phyloP scores from a whole-genome alignment of 2,329 filamentous ascomycete species.

The Xylariales sp. region DNA sequence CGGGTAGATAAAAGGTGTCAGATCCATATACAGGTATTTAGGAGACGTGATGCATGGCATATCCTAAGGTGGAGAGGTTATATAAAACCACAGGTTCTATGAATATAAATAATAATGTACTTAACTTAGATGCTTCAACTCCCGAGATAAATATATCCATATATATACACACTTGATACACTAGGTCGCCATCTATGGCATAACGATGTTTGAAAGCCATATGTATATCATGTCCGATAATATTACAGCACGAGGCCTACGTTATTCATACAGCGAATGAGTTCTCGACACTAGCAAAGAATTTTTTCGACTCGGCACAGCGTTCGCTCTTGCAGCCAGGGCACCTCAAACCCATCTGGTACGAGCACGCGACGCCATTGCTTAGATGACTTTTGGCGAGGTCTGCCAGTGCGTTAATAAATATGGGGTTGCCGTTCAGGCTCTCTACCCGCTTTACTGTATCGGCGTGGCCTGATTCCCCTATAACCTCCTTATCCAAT shows the following conservation, averaged over 20 bases:
- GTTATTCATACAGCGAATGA: conserved; percentile 42
- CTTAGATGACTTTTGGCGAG: conserved; percentile 84
- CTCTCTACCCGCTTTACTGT: conserved; percentile 91
- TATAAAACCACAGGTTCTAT: no score
- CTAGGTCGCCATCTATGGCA: background rate
- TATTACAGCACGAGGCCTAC: conserved; percentile 2
- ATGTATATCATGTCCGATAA: background rate
- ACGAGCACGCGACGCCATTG: conserved; percentile 74
- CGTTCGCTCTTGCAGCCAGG: conserved; percentile 92
- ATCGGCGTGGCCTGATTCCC: conserved; percentile 80
- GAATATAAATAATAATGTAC: no score
- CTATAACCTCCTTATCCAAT: conserved; percentile 93
- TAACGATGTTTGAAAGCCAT: background rate
- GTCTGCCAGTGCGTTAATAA: conserved; percentile 90
- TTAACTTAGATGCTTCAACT: no score
- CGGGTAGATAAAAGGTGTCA: no score
- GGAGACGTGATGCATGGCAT: no score
- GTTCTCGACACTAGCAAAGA: conserved; percentile 61
- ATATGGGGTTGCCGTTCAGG: conserved; percentile 88
- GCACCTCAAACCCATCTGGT: conserved; percentile 90
- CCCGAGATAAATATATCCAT: conserved; percentile 14
- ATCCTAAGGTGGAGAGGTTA: no score
- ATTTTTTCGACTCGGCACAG: conserved; percentile 81
- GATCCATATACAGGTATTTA: no score
- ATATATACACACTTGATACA: background rate